Base-by-base conservation (phyloP, 1,284 basidiomycete genomes). In the Ustilago crameri region DNA sequence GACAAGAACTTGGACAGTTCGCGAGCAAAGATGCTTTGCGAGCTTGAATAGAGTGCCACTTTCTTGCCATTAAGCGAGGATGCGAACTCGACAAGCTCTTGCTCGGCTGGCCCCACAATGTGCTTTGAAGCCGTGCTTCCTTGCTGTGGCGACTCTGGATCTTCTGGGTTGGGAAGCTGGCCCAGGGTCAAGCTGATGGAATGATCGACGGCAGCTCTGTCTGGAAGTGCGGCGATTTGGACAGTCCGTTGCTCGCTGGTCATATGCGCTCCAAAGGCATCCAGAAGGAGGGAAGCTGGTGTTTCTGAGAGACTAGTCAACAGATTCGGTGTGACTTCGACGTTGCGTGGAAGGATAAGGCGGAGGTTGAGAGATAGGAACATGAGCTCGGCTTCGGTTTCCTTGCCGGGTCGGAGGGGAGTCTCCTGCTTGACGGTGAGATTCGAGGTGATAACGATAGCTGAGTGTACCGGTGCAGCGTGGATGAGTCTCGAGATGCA, bases 21-120 rank as follows among this genome's bases (percentile, higher is more conserved):
- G 7, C 53, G 35, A 9, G 66, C 72, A 41, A 75, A 73, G 35
- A 51, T 9, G 34, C 73, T 73, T 10, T 59, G 43, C 17, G 51
- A 61, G 1, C 51, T 48, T 0, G 73, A 72, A 30, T 75, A 75
- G 9, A 78, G 51, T 0, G 75, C 75, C 24, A 75, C 69, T 20
- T 63, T 70, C 38, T 69, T 73, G 17, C 61, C 69, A 2, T 41
- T 27, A 26, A 73, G 44, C 3, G 49, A 48, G 8, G 38, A 38
- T 4, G 54, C 53, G 24, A 73, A 73, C 2, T 54, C 37, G 37
- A 50, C 50, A 5, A 78, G 64, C 45, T 75, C 58, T 23, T 70
- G 20, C 10, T 56, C 48, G n/a, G 42, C 26, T 10, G 69, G 61
- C 22, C 57, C 50, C 24, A 42, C 50, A 52, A 45, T 47, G 22